These are phyloP conservation scores for Cichorium intybus DNA, from an alignment of 140 eudicot species.

Conservation along the genomic window DNA sequence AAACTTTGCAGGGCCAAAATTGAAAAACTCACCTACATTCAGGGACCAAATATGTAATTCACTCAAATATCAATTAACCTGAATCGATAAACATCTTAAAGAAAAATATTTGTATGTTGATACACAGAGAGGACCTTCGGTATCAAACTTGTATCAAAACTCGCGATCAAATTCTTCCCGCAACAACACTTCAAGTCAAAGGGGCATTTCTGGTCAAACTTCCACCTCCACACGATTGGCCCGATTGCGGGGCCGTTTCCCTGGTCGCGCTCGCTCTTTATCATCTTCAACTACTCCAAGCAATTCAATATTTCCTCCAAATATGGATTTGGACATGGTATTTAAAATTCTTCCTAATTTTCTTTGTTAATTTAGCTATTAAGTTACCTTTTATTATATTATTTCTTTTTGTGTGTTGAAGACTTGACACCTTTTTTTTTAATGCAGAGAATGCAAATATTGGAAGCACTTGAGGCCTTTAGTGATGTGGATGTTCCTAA, in stretches of 20 bases:
- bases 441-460: conserved; percentile 72
- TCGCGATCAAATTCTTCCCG: conserved; percentile 36
- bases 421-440: background rate
- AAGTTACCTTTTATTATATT: background rate
- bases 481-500: conserved; percentile 51
- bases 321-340: conserved; percentile 90
- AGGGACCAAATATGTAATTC: background rate
- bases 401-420: background rate
- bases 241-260: conserved; percentile 61
- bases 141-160: conserved; percentile 26
- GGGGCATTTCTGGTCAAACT: conserved; percentile 43
- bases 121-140: conserved; percentile 44
- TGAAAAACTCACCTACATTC: background rate
- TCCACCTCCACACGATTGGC: conserved; percentile 45
- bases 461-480: conserved; percentile 71
- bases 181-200: conserved; percentile 22
- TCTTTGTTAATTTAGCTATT: background rate
- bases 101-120: conserved; percentile 16
- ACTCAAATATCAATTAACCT: background rate
- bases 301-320: conserved; percentile 60
- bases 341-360: conserved; percentile 4
- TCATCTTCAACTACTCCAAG: conserved; percentile 35
- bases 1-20: too few species aligned
- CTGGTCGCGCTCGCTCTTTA: conserved; percentile 62
- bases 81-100: background rate